Conservation (phyloP, 805 yeast species). For the Debaryomyces tyrocola region DNA sequence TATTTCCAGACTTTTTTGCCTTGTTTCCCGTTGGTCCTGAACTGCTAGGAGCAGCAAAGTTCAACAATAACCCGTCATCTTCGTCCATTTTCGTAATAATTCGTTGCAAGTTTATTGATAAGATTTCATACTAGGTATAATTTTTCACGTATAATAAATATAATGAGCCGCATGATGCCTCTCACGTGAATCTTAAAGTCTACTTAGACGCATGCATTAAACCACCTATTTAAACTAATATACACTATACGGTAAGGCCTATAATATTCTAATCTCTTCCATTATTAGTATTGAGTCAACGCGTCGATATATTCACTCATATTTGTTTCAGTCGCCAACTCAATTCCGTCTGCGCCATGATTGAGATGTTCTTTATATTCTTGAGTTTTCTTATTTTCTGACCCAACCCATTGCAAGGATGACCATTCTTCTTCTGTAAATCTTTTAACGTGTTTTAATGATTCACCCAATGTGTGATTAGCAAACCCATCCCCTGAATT, state of each 20-base stretch:
- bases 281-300: constrained; percentile 13
- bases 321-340: constrained; percentile 20
- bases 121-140: not conserved
- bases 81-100: constrained; percentile 25
- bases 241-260: not conserved
- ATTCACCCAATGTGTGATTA: constrained; percentile 33
- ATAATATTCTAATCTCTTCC: not conserved
- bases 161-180: constrained; percentile 9
- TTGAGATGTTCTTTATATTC: constrained; percentile 15
- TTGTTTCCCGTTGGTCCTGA: constrained; percentile 17
- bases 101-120: not conserved
- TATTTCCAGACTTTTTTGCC: constrained; percentile 23
- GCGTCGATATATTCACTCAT: constrained; percentile 26
- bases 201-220: too few relatives aligned
- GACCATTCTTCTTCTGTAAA: constrained; percentile 45
- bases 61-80: constrained; percentile 76
- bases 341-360: constrained; percentile 13
- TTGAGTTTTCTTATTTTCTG: constrained; percentile 15
- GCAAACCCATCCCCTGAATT: constrained; percentile 25
- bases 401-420: constrained; percentile 27
- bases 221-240: too few relatives aligned
- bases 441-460: constrained; percentile 37
- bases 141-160: not conserved
- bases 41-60: constrained; percentile 53
- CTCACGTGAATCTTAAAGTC: not conserved